Percentiles rank a stretch among this genome's conserved stretches.
phyloP scores from a whole-genome alignment of 2,329 filamentous ascomycete genomes.

The Dryadomyces quercus-mongolicae region DNA sequence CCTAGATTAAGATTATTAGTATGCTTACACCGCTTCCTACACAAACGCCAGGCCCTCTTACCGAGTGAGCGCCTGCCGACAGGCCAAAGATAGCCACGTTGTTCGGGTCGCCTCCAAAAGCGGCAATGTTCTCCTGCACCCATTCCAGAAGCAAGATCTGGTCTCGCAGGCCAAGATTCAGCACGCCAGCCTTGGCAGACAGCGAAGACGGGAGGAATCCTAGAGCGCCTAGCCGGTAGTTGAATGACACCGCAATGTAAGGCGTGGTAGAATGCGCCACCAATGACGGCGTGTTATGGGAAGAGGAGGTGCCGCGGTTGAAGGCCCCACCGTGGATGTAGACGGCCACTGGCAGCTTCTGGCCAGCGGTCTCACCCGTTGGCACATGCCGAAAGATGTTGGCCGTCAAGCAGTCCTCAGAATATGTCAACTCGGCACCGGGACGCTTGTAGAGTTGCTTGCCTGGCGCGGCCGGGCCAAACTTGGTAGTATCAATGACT shows the following conservation, averaged over 20 bases:
- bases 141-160: slow-evolving; percentile 38
- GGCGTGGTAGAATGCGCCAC: neutral
- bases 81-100: slow-evolving; percentile 36
- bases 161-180: slow-evolving; percentile 43
- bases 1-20: slow-evolving; percentile 20
- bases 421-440: neutral
- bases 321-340: slow-evolving; percentile 40
- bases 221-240: slow-evolving; percentile 41
- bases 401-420: slow-evolving; percentile 48
- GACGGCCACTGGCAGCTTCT: slow-evolving; percentile 33
- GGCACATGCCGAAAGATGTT: slow-evolving; percentile 43
- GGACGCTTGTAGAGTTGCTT: slow-evolving; percentile 5
- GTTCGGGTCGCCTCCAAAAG: slow-evolving; percentile 38
- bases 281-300: slow-evolving; percentile 1
- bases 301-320: neutral
- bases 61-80: slow-evolving; percentile 39
- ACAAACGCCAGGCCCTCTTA: slow-evolving; percentile 9
- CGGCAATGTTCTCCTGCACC: slow-evolving; percentile 40
- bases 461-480: slow-evolving; percentile 18
- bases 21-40: neutral
- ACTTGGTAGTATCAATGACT: slow-evolving; percentile 26
- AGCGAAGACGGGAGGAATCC: slow-evolving; percentile 46
- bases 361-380: slow-evolving; percentile 7
- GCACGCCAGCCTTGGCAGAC: slow-evolving; percentile 14
- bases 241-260: slow-evolving; percentile 4